Base-by-base conservation (phyloP, 2,329 filamentous ascomycete genomes). In the Fusarium dimerum region DNA sequence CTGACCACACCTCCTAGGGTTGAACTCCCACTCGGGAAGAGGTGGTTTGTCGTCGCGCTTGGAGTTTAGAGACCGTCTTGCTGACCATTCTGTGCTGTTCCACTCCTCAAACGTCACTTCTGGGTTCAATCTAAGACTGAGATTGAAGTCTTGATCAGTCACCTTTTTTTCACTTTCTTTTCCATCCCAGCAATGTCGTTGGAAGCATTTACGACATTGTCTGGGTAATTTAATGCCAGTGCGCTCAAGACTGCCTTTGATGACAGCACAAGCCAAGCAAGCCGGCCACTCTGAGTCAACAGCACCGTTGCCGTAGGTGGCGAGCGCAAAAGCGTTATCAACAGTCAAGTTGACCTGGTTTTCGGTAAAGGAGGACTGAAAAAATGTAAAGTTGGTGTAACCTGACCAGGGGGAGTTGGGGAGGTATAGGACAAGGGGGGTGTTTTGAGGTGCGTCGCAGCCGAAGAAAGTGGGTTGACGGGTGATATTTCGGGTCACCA, bases 211-310 rank as follows among this genome's bases (percentile, higher is more conserved):
- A 10, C 52, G 50, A 40, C 66, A 68, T 20, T 66, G 57, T 3
- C 30, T 47, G 1, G 66, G 66, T 5, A 62, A 3, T 1, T 60
- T 47, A 1, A 63, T 49, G 5, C 46, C 43, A 5, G 59, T 7
- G 0, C 66, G 54, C 51, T 82, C 75, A 51, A 91, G 77, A 46
- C 85, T 89, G 34, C 90, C 80, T 48, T 79, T 83, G 10, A 96
- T 77, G 6, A 92, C 84, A 1, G 91, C 91, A 68, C 92, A 96
- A 2, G 86, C 90, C 1, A 93, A 84, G 61, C 92, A 96, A 0
- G 84, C 78, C 0, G 86, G 79, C 91, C 91, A 96, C 39, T 85
- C 70, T 1, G 70, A 60, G 66, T 93, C 86, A 1, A 86, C 62
- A 0, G 88, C 90, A 20, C 80, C 83, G 68, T 96, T 96, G 26